phyloP scores from a whole-genome alignment of 768 basidiomycete genomes.

The Psilocybe subaeruginosa region DNA sequence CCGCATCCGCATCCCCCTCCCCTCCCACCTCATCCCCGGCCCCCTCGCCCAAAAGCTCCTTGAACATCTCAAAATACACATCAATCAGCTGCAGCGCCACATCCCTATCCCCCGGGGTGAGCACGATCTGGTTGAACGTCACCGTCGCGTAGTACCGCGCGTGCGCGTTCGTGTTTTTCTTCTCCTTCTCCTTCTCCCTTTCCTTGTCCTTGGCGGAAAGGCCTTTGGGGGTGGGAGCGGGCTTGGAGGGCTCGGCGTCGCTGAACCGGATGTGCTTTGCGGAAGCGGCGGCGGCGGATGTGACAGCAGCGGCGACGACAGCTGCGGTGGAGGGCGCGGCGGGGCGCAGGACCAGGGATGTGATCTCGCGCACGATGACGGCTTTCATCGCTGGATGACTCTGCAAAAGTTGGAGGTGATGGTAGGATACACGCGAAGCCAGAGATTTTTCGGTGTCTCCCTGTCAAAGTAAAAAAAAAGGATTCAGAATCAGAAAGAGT shows the following conservation, averaged over 20 bases:
- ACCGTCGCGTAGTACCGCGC: constrained; percentile 91
- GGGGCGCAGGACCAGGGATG: constrained; percentile 75
- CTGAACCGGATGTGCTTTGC: constrained; percentile 58
- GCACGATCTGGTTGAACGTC: constrained; percentile 92
- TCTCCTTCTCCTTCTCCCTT: constrained; percentile 29
- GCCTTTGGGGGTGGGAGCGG: constrained; percentile 29
- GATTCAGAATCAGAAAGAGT: too few relatives aligned
- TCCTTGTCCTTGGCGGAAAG: constrained; percentile 27
- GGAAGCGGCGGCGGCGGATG: constrained; percentile 21
- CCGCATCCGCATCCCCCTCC: constrained; percentile 37
- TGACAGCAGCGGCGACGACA: constrained; percentile 35
- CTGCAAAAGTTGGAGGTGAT: constrained; percentile 88
- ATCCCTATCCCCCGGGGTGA: constrained; percentile 66
- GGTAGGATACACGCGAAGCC: constrained; percentile 88
- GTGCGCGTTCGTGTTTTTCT: constrained; percentile 62
- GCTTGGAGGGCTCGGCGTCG: constrained; percentile 36
- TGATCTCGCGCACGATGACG: constrained; percentile 87
- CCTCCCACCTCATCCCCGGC: constrained; percentile 34
- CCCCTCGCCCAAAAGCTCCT: constrained; percentile 77
- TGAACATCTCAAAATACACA: constrained; percentile 94
- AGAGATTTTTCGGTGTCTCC: constrained; percentile 89
- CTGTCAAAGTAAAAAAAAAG: constrained; percentile 36
- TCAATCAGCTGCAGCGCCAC: constrained; percentile 83
- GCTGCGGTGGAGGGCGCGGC: constrained; percentile 31
- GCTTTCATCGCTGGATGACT: constrained; percentile 91